Percentiles rank a stretch among this genome's conserved stretches.
Conservation (phyloP, 2,329 filamentous ascomycete species). For the Pseudogymnoascus sp. region DNA sequence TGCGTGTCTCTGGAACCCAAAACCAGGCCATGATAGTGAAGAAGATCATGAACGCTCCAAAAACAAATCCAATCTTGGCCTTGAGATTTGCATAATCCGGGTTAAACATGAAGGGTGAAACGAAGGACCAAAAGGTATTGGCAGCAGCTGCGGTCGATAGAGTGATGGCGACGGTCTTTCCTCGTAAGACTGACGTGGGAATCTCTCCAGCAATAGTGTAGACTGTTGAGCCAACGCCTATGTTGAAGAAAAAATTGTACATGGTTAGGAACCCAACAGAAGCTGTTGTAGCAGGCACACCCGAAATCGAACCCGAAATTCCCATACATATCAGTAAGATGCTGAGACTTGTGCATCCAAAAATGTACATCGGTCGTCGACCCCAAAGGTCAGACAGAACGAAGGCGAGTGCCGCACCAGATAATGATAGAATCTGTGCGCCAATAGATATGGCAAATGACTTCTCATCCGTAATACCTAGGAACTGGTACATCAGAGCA, state of each 20-base stretch:
- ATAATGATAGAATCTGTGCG: conserved; percentile 5
- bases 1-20: conserved; percentile 30
- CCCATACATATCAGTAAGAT: conserved; percentile 25
- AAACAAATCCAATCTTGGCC: conserved; percentile 35
- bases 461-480: conserved; percentile 24
- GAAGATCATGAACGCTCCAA: conserved; percentile 28
- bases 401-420: neutral
- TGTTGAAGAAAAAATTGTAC: conserved; percentile 11
- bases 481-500: conserved; percentile 25
- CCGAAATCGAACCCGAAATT: conserved; percentile 20
- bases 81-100: conserved; percentile 31
- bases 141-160: conserved; percentile 14
- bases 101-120: conserved; percentile 32
- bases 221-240: conserved; percentile 19
- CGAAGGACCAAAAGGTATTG: conserved; percentile 27
- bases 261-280: conserved; percentile 11
- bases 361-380: conserved; percentile 25
- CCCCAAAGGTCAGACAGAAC: conserved; percentile 14
- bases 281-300: conserved; percentile 18
- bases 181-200: conserved; percentile 19
- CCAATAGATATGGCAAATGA: conserved; percentile 25
- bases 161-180: conserved; percentile 20
- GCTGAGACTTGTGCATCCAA: conserved; percentile 20
- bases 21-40: conserved; percentile 29
- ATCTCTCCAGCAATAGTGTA: conserved; percentile 21